Base-by-base conservation (phyloP, 805 yeast species). In the Yamadazyma olivae region DNA sequence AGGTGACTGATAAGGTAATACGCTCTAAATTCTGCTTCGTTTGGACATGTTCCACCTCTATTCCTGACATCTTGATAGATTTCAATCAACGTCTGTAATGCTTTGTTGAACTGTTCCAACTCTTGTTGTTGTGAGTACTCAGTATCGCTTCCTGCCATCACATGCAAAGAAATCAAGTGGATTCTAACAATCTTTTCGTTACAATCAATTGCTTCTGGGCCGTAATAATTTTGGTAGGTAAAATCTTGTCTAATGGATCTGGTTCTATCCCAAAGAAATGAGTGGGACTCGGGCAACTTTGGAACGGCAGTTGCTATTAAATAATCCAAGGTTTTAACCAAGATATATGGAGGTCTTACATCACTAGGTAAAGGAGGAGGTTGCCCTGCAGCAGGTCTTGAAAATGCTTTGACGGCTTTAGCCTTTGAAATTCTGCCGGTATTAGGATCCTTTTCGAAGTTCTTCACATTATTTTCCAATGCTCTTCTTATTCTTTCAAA, bases 301-400 rank as follows among this genome's bases (percentile, higher is more conserved):
- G 75, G 75, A 10, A 91, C 57, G 1, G 83, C 58, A 27, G 77
- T 71, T 14, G 78, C 78, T 6, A 87, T 74, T 23, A 93, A 70
- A 54, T 86, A 87, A 40, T 83, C 71, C 41, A 93, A 61, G 0
- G 97, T 81, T 23, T 67, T 51, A 9, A 71, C 72, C 27, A 93
- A 61, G 1, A 90, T 67, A 36, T 72, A 74, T 0, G 99, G 99
- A 1, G 99, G 96, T 42, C 99, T 71, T 3, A 93, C 99, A 56
- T 93, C 99, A 1, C 97, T 88, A 0, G 99, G 99, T 39, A 93
- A 65, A 3, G 98, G 95, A 2, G 97, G 98, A 1, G 96, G 95
- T 49, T 93, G 96, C 5, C 98, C 99, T 0, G 98, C 97, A 13
- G 95, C 96, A 0, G 99, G 97, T 49, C 99, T 71, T 16, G 95